Conservation (phyloP, 768 basidiomycete species). For the Tulasnella sp. region DNA sequence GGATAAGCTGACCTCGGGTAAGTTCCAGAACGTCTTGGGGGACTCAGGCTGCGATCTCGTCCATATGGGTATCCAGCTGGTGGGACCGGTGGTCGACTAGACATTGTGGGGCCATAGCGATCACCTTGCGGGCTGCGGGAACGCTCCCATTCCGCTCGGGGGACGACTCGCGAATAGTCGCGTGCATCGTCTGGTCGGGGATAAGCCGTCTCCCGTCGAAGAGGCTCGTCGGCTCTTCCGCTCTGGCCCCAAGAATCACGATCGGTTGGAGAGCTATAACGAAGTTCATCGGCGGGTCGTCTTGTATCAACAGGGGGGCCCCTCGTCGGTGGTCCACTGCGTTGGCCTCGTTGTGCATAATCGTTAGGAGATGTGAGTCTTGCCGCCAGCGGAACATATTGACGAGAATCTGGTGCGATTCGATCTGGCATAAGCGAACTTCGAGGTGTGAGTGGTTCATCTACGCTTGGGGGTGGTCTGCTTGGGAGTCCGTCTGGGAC, state of each 20-base stretch:
- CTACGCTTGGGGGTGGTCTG: neutral
- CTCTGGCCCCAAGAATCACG: neutral
- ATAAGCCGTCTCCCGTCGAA: neutral
- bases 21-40: neutral
- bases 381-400: neutral
- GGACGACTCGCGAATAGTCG: neutral
- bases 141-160: constrained; percentile 9
- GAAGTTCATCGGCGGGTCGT: neutral
- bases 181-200: neutral
- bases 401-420: neutral
- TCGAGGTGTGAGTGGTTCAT: neutral
- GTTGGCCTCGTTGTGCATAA: neutral
- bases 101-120: neutral
- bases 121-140: neutral
- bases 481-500: neutral
- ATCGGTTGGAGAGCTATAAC: neutral
- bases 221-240: neutral
- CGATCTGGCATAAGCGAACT: neutral
- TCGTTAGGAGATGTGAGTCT: neutral
- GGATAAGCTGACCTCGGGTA: neutral
- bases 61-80: neutral
- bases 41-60: neutral
- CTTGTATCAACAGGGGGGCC: neutral
- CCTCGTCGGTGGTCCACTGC: neutral
- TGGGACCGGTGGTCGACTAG: neutral